Evolutionary conservation across 805 yeast species (phyloP), one percentile per base, ranked within the genome.

Genomic region (Myxozyma melibiosi): DNA sequence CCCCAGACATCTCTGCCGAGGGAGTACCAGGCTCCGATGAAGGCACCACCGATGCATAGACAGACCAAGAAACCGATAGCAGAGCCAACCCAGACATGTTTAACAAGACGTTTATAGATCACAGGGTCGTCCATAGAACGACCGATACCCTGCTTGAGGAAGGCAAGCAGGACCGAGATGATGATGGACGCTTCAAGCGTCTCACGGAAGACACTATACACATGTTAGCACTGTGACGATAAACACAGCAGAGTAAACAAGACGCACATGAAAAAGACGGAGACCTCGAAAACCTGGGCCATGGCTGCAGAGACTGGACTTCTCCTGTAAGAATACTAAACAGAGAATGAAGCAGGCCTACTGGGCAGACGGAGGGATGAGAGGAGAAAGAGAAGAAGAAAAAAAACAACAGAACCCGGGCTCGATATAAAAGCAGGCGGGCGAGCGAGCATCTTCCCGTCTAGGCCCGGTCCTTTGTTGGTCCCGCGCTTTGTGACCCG

Each of bases 11-110:
- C 95, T 52, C 81, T 81, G 63, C 86, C 84, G 49, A 87, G 78
- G 35, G 87, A 75, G 72, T 92, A 92, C 77, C 89, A 92, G 22
- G 90, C 90, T 73, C 96, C 99, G 71, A 92, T 91, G 75, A 92
- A 91, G 55, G 90, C 96, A 74, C 88, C 86, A 72, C 99, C 99
- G 62, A 92, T 77, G 53, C 83, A 79, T 48, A 92, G 68, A 85
- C 98, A 92, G 49, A 89, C 73, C 27, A 86, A 63, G 30, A 92
- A 78, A 65, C 98, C 99, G 2, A 76, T 45, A 4, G 75, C 71
- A 1, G 94, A 80, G 55, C 99, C 99, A 3, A 78, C 45, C 97
- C 97, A 92, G 50, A 92, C 92, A 71, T 92, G 98, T 70, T 74
- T 76, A n/a, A 78, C 72, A 61, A 92, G 75, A 54, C 77, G 78